These are phyloP conservation scores for Geotrichum phurueaensis DNA, from an alignment of 1,139 yeast species.

Conservation along the genomic window DNA sequence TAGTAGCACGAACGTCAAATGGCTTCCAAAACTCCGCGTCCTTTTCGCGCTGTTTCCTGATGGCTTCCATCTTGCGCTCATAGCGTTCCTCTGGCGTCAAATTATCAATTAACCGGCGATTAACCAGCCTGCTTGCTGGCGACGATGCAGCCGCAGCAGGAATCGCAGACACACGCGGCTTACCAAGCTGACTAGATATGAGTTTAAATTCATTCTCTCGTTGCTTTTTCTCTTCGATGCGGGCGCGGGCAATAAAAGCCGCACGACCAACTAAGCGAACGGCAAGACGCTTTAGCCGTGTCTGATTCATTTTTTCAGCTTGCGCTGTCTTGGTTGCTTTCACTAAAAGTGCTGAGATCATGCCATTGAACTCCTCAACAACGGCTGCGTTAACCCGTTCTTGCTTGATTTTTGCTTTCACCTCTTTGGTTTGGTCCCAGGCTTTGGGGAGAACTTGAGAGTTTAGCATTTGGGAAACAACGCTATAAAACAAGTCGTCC, in stretches of 20 bases:
- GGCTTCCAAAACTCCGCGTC: slow-evolving; percentile 26
- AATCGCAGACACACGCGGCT: slow-evolving; percentile 15
- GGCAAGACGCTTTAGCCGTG: slow-evolving; percentile 14
- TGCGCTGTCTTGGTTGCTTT: slow-evolving; percentile 23
- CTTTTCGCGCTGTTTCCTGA: slow-evolving; percentile 6
- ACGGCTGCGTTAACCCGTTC: neutral
- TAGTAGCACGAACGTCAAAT: slow-evolving; percentile 18
- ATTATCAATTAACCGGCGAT: neutral
- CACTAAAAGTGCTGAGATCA: slow-evolving; percentile 14
- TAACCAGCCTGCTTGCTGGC: neutral
- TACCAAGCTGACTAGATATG: slow-evolving; percentile 26
- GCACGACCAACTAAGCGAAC: slow-evolving; percentile 16
- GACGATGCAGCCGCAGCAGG: slow-evolving; percentile 8
- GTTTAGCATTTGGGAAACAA: slow-evolving; percentile 3
- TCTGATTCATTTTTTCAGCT: slow-evolving; percentile 23
- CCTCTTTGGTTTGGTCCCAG: slow-evolving; percentile 2
- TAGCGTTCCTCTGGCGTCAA: slow-evolving; percentile 2
- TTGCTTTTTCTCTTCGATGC: slow-evolving; percentile 22
- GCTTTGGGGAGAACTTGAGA: slow-evolving; percentile 4
- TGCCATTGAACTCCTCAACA: neutral
- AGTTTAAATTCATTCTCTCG: slow-evolving; percentile 23
- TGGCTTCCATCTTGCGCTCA: slow-evolving; percentile 3
- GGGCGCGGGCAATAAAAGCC: slow-evolving; percentile 23
- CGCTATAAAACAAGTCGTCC: slow-evolving; percentile 1
- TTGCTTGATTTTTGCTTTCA: slow-evolving; percentile 13